Conservation (phyloP, 805 yeast genomes). For the Schizosaccharomyces japonicus region DNA sequence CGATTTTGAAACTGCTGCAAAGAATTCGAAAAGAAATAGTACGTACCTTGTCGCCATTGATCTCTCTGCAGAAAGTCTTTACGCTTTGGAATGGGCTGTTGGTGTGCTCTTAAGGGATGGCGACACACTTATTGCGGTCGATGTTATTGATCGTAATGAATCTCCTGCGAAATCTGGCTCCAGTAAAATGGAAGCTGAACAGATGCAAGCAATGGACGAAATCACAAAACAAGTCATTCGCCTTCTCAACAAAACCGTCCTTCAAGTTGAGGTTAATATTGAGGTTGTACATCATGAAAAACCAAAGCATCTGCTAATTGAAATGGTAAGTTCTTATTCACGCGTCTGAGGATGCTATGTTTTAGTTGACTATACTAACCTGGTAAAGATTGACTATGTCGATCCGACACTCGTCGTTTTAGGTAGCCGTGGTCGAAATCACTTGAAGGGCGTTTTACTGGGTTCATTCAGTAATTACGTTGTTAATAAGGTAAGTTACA, state of each 20-base stretch:
- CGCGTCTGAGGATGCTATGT: not conserved
- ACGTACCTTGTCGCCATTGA: slow-evolving; percentile 62
- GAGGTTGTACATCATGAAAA: slow-evolving; percentile 57
- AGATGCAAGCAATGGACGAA: slow-evolving; percentile 18
- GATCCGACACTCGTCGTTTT: slow-evolving; percentile 53
- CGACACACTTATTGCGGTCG: slow-evolving; percentile 49
- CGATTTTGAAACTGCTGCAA: not conserved
- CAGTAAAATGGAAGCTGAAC: slow-evolving; percentile 17
- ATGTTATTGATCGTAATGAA: slow-evolving; percentile 18
- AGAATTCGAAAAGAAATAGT: slow-evolving; percentile 10
- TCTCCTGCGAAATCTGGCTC: slow-evolving; percentile 7
- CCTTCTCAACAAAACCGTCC: slow-evolving; percentile 37
- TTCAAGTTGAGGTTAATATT: slow-evolving; percentile 48
- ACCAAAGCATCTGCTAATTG: slow-evolving; percentile 46
- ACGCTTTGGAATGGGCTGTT: slow-evolving; percentile 69
- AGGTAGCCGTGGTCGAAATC: slow-evolving; percentile 52
- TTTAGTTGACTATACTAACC: not conserved
- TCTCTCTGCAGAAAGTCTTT: slow-evolving; percentile 55
- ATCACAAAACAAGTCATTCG: slow-evolving; percentile 21
- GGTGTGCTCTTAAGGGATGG: slow-evolving; percentile 71
- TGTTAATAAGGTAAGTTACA: slow-evolving; percentile 26
- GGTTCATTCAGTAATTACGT: slow-evolving; percentile 53
- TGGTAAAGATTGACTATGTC: slow-evolving; percentile 30
- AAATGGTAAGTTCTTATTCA: slow-evolving; percentile 16
- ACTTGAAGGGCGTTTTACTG: slow-evolving; percentile 46